Conservation (phyloP, 306 rosid genomes). For the Echinosophora koreensis region DNA sequence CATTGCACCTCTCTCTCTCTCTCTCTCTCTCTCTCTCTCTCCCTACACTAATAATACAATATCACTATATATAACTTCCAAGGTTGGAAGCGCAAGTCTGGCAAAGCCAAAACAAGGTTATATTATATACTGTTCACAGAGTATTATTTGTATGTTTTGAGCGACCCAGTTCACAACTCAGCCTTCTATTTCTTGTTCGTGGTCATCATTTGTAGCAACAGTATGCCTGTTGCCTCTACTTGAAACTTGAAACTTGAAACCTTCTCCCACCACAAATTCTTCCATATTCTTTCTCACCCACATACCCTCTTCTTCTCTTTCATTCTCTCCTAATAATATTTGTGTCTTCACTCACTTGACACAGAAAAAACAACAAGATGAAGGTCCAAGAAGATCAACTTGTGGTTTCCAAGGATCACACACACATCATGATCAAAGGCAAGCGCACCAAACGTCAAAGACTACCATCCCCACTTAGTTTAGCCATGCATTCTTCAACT, state of each 20-base stretch:
- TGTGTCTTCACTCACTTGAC: constrained; percentile 3
- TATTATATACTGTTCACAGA: constrained; percentile 48
- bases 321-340: not conserved
- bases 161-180: too few species aligned
- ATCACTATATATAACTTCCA: constrained; percentile 58
- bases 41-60: constrained; percentile 26
- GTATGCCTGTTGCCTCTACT: constrained; percentile 38
- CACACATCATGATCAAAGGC: constrained; percentile 63
- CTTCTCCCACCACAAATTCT: constrained; percentile 48
- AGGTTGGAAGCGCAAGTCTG: constrained; percentile 61
- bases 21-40: too few species aligned
- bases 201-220: too few species aligned
- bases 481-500: constrained; percentile 48
- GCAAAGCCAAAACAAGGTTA: constrained; percentile 57
- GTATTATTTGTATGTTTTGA: too few species aligned
- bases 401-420: constrained; percentile 40
- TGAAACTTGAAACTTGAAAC: constrained; percentile 47
- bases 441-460: constrained; percentile 80
- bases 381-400: constrained; percentile 47
- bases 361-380: constrained; percentile 32
- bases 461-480: constrained; percentile 54
- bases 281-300: not conserved
- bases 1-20: constrained; percentile 54
- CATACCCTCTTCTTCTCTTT: not conserved
- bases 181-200: too few species aligned